Percentiles rank a stretch among this genome's conserved stretches.
phyloP scores from a whole-genome alignment of 257 asterid genomes.

The Agastache rugosa region DNA sequence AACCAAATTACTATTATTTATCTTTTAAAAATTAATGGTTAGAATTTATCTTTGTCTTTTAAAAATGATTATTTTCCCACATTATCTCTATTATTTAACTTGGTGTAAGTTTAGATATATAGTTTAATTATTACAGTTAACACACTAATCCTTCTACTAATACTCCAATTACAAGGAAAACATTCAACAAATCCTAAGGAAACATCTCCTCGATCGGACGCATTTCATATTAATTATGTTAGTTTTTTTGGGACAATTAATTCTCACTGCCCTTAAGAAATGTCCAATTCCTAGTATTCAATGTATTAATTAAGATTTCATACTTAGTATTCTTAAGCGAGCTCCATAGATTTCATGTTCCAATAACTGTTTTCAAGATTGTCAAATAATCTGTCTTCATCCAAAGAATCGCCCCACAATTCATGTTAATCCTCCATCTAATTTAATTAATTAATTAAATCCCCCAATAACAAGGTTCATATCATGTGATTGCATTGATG shows the following conservation, averaged over 20 bases:
- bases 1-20: too few relatives aligned
- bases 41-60: too few relatives aligned
- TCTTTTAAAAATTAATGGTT: too few relatives aligned
- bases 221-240: background rate
- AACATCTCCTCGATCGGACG: background rate
- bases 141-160: background rate
- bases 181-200: conserved; percentile 5
- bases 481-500: conserved; percentile 21
- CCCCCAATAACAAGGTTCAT: conserved; percentile 49
- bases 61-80: too few relatives aligned
- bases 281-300: conserved; percentile 24
- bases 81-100: too few relatives aligned
- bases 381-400: conserved; percentile 40
- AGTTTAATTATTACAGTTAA: background rate
- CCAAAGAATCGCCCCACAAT: conserved; percentile 41
- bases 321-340: conserved; percentile 46
- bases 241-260: background rate
- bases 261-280: background rate
- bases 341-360: conserved; percentile 46
- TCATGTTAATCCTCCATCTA: conserved; percentile 4
- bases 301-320: conserved; percentile 42
- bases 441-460: conserved; percentile 20
- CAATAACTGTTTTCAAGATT: conserved; percentile 23
- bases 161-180: background rate
- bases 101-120: too few relatives aligned